phyloP scores from a whole-genome alignment of 83 land plant species.

The Diphasiastrum complanatum region DNA sequence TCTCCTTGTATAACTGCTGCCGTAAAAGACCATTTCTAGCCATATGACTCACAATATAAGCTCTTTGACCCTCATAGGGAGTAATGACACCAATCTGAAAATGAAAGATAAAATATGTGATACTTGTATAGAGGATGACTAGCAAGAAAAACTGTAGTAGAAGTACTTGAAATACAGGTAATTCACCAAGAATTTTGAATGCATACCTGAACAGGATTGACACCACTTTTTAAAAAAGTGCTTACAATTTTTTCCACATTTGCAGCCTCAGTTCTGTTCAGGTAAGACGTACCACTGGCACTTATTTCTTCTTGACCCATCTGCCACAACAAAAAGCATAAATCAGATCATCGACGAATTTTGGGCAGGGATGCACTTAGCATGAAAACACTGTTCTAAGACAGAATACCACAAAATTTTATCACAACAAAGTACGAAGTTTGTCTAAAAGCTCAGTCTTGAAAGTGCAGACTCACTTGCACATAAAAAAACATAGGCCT shows the following conservation, averaged over 20 bases:
- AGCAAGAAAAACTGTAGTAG: too few relatives aligned
- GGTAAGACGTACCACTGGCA: slow-evolving; percentile 95
- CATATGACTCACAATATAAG: slow-evolving; percentile 99
- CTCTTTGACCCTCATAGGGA: slow-evolving; percentile 97
- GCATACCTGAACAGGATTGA: slow-evolving; percentile 82
- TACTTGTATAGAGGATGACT: too few relatives aligned
- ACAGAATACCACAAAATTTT: neutral
- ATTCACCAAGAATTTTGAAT: neutral
- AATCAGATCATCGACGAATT: neutral
- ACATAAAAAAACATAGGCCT: slow-evolving; percentile 99
- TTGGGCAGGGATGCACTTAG: slow-evolving; percentile 1
- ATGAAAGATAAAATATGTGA: neutral
- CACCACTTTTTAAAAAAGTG: slow-evolving; percentile 93
- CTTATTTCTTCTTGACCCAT: slow-evolving; percentile 99
- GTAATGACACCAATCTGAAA: slow-evolving; percentile 96
- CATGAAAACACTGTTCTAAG: neutral
- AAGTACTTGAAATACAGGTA: too few relatives aligned
- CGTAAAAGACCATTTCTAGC: slow-evolving; percentile 87
- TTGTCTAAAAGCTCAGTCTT: too few relatives aligned
- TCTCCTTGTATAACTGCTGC: slow-evolving; percentile 95
- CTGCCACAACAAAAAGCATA: slow-evolving; percentile 24
- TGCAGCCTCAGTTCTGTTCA: slow-evolving; percentile 94
- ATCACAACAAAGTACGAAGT: neutral
- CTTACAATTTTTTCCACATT: slow-evolving; percentile 98
- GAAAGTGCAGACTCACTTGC: slow-evolving; percentile 80